Base-by-base conservation (phyloP, 257 asterid species). In the Solanum appendiculatum region DNA sequence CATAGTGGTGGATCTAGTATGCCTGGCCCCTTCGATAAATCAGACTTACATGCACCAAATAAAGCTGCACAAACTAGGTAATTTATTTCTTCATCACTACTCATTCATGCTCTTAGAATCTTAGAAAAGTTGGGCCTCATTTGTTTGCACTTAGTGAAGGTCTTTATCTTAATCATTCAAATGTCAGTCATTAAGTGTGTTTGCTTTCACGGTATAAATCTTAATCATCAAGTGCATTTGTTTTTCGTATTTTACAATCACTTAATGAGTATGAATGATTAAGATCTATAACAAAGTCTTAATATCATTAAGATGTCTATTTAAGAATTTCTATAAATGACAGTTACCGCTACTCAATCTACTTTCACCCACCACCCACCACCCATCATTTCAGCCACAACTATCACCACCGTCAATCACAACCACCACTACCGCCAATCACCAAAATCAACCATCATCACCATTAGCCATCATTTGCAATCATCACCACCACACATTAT, bases 41-140 rank as follows among this genome's bases (percentile, higher is more conserved):
- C 94, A 74, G 87, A 91, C 84, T 84, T 95, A 88, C 87, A 88
- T 78, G 18, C 86, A 86, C 88, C 89, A 72, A 89, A 87, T 89
- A 91, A 86, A 48, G 89, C 90, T 88, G 89, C 96, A 85, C 89
- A 91, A 25, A 89, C 94, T 2, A 92, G 99, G 99, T 95, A 90
- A 85, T 84, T 88, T 11, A 14, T 78, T 84, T 81, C 44, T 54
- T 31, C 69, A 81, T 37, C 82, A 29, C 85, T 46, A 25, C 85
- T 46, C 34, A 80, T 29, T 46, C 85, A 80, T 80, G 64, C 40
- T 80, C 85, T 29, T 46, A 48, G 69, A 39, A 48, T 48, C 44
- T 29, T 78, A 81, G 85, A 81, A 81, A 69, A 81, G 85, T 48
- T 80, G 16, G 15, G 68, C 29, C 15, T 60, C 68, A 60, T 60